Evolutionary conservation across 805 yeast species (phyloP), one percentile per base, ranked within the genome.

Genomic region (Kuraishia ogatae): DNA sequence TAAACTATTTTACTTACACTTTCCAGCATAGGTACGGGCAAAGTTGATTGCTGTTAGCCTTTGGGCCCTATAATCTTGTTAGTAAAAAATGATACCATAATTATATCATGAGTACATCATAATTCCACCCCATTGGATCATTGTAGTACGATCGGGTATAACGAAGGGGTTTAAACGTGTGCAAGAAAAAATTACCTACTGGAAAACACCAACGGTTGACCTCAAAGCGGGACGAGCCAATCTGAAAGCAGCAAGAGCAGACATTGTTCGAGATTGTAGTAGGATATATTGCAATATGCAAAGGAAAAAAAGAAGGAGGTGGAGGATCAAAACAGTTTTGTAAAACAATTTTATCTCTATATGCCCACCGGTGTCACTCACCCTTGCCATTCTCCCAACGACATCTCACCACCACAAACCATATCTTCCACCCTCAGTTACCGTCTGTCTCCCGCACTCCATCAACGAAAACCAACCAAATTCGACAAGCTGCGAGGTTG

Each of bases 181-280:
- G n/a, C n/a, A n/a, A n/a, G n/a, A 35, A 21, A 22, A 35, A 13
- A 26, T 26, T 23, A 47, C 50, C 29, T 51, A 50, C 50, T 19
- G 56, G 46, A 43, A 50, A 23, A 24, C 26, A 21, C 26, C 48
- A 39, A 52, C 20, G 20, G 50, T 21, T 13, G 49, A 53, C 55
- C 62, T 60, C 47, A 64, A 50, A 47, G 60, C 60, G 50, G 70
- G 70, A 59, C 68, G 65, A 26, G 67, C 61, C 56, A 62, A 51
- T 65, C 69, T 68, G 48, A 66, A 56, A 24, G 70, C 60, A 51
- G 70, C 61, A 59, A 68, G 61, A 28, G 71, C 66, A 56, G 72
- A 68, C 72, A 68, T 68, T 35, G 43, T 35, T 35, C 43, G n/a
- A 35, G 43, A 10, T 35, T 35, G 43, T 35, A 8, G 43, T 35